Evolutionary conservation across 495 filamentous ascomycete genomes (phyloP).

Genomic region (Penicillium atrosanguineum): DNA sequence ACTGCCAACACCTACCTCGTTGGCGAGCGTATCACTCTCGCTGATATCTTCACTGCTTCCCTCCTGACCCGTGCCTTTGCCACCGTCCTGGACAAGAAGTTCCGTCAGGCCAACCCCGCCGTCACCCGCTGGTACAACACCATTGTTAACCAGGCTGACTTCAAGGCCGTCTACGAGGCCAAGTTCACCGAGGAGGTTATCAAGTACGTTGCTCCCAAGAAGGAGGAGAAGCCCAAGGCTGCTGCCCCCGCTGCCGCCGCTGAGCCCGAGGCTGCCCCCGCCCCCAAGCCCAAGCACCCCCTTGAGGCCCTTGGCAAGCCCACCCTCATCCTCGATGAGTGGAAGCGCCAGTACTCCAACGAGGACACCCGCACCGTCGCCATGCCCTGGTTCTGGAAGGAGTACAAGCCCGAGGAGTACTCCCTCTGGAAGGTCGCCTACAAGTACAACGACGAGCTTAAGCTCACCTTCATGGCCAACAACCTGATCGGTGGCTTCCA

Average conservation of each 20-base stretch:
- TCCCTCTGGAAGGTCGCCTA: conserved; percentile 89
- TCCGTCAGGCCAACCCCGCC: conserved; percentile 71
- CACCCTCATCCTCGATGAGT: conserved; percentile 84
- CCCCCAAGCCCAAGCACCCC: conserved; percentile 94
- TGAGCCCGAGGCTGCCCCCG: conserved; percentile 64
- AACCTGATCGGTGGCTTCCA: conserved; percentile 98
- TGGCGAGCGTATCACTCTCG: conserved; percentile 93
- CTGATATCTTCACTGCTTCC: conserved; percentile 80
- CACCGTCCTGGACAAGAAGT: conserved; percentile 28
- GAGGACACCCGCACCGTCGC: conserved; percentile 77
- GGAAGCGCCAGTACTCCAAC: conserved; percentile 99
- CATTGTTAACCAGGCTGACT: conserved; percentile 85
- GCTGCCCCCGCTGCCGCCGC: conserved; percentile 55
- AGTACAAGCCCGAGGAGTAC: conserved; percentile 88
- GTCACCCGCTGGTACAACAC: conserved; percentile 93
- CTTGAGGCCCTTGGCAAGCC: conserved; percentile 81
- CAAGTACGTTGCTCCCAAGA: conserved; percentile 90
- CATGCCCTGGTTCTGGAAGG: conserved; percentile 98
- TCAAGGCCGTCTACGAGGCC: conserved; percentile 70
- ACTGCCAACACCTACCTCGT: conserved; percentile 93
- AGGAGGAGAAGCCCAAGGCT: conserved; percentile 67
- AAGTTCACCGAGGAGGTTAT: conserved; percentile 79
- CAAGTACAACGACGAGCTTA: conserved; percentile 98
- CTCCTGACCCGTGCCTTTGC: conserved; percentile 51
- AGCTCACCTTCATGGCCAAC: conserved; percentile 94